Percentiles rank a stretch among this genome's conserved stretches.
Conservation (phyloP, 2,329 filamentous ascomycete species). For the Emericellopsis cladophorae region DNA sequence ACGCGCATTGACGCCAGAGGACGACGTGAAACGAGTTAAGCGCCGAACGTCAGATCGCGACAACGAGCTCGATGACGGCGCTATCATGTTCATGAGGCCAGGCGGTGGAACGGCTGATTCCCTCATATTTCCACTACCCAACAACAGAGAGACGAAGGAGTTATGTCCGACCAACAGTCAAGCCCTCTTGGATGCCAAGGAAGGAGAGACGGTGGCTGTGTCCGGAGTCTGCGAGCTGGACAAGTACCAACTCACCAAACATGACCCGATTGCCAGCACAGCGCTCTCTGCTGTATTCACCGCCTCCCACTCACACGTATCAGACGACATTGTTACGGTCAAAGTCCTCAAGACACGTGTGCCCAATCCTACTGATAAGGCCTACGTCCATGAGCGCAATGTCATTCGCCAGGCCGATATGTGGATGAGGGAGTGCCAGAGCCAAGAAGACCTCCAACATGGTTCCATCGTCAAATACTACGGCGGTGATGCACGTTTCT, state of each 20-base stretch:
- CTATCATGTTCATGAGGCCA: constrained; percentile 41
- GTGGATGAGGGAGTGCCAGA: constrained; percentile 45
- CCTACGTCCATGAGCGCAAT: constrained; percentile 36
- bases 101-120: constrained; percentile 24
- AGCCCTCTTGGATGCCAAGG: constrained; percentile 35
- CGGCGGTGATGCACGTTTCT: constrained; percentile 45
- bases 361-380: constrained; percentile 25
- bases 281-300: constrained; percentile 43
- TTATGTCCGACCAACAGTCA: constrained; percentile 32
- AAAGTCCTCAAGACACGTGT: constrained; percentile 46
- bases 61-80: constrained; percentile 29
- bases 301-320: constrained; percentile 36
- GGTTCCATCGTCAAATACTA: constrained; percentile 45
- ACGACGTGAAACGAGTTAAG: constrained; percentile 30
- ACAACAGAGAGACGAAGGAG: constrained; percentile 29
- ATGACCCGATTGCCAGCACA: constrained; percentile 42
- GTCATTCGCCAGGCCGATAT: constrained; percentile 47
- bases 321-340: constrained; percentile 43
- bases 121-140: constrained; percentile 38
- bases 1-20: constrained; percentile 30
- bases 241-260: constrained; percentile 41
- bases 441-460: constrained; percentile 41
- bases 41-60: constrained; percentile 21
- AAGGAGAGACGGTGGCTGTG: constrained; percentile 34
- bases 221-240: constrained; percentile 37